Evolutionary conservation across 805 yeast genomes (phyloP), one percentile per base, ranked within the genome.

Genomic region (Saturnispora kantuleensis): DNA sequence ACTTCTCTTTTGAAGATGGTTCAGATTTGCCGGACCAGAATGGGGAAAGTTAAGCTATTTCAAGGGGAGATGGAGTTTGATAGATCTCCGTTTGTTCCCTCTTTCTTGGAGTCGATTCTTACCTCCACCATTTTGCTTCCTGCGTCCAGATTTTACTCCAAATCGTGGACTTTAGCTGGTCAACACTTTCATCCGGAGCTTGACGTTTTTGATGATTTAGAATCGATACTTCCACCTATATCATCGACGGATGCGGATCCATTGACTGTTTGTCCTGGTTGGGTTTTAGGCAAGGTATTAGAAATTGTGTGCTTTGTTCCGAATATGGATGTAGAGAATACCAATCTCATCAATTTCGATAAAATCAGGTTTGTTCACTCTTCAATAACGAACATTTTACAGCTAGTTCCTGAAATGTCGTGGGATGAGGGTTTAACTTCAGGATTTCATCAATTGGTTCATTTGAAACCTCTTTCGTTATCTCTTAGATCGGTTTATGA

Each of bases 231-330:
- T 17, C 49, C 52, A 10, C 18, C 13, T 4, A 32, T 18, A 9
- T 30, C 32, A 31, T 5, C 3, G 5, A 52, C 21, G 31, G 38
- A 8, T 4, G 35, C 2, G 29, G 31, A 8, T 49, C 70, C 44
- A 71, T 79, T 85, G 41, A 76, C 87, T 5, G 93, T 95, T 2
- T 89, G 96, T 56, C 76, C 87, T 47, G 97, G 97, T 10, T 90
- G 97, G 97, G 69, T 87, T 41, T 68, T 83, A 18, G 90, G 84
- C 53, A 77, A 94, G 49, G 65, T 90, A 50, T 58, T 88, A 44
- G 95, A 85, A 56, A 76, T 81, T 48, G 77, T 81, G 1, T 79
- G 83, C 50, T 80, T 74, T 56, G 79, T 87, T 42, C 95, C 96
- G 15, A 84, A 83, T 54, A 84, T 79, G 77, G 75, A 81, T 42